Conservation (phyloP, 352 stramenopile genomes). For the Thalassiosira exigua region DNA sequence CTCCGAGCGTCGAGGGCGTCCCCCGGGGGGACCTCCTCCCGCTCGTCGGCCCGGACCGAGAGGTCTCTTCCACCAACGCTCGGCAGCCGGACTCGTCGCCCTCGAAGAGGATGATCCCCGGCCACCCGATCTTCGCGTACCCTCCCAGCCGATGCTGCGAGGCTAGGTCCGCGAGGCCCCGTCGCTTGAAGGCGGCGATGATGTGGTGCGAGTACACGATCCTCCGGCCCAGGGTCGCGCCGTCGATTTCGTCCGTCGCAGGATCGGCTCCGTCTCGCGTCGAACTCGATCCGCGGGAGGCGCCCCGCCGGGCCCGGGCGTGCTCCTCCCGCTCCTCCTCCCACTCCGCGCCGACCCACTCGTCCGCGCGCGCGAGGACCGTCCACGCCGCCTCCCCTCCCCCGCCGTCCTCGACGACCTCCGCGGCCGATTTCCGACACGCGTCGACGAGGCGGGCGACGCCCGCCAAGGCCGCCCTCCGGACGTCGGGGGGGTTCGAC, state of each 20-base stretch:
- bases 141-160: too few species aligned
- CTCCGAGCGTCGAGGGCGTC: slow-evolving; percentile 39
- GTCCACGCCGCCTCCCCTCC: slow-evolving; percentile 71
- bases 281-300: too few species aligned
- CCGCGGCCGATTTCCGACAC: slow-evolving; percentile 28
- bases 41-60: slow-evolving; percentile 70
- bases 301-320: neutral
- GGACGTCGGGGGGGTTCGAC: slow-evolving; percentile 23
- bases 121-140: slow-evolving; percentile 82
- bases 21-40: slow-evolving; percentile 31
- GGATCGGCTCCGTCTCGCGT: neutral
- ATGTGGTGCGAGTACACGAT: too few species aligned
- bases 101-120: slow-evolving; percentile 79
- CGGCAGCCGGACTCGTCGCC: slow-evolving; percentile 66
- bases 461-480: slow-evolving; percentile 59
- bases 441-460: slow-evolving; percentile 47
- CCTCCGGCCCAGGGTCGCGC: slow-evolving; percentile 50
- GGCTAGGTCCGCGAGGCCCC: too few species aligned
- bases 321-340: slow-evolving; percentile 1
- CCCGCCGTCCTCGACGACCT: slow-evolving; percentile 26
- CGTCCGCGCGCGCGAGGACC: slow-evolving; percentile 64
- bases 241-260: neutral
- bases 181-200: too few species aligned
- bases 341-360: slow-evolving; percentile 69
- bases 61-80: slow-evolving; percentile 75